phyloP scores from a whole-genome alignment of 2,329 filamentous ascomycete genomes.

The Paraphaeosphaeria minitans region DNA sequence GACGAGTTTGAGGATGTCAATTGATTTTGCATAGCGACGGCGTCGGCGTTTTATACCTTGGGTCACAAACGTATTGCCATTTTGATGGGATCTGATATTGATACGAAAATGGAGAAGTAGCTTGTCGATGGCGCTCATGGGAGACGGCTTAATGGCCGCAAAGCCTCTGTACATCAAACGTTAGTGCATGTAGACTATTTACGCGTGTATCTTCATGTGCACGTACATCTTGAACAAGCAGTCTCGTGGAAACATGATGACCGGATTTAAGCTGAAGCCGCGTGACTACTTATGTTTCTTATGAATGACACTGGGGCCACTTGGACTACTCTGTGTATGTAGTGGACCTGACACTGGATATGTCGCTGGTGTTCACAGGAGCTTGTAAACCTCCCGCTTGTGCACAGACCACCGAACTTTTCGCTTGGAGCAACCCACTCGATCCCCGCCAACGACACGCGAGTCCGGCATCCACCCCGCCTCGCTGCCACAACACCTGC shows the following conservation, averaged over 20 bases:
- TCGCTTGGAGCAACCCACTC: constrained; percentile 37
- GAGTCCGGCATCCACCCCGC: constrained; percentile 21
- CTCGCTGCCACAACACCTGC: constrained; percentile 19
- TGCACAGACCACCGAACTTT: constrained; percentile 22
- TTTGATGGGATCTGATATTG: neutral
- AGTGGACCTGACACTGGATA: neutral
- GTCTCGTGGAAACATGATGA: too few species aligned
- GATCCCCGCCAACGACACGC: constrained; percentile 18
- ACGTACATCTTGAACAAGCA: too few species aligned
- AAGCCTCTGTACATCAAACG: neutral
- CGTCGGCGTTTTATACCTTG: constrained; percentile 29
- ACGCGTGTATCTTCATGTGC: neutral
- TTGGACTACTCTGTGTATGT: too few species aligned
- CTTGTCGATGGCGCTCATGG: neutral
- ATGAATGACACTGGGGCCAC: too few species aligned
- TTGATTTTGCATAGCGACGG: constrained; percentile 38
- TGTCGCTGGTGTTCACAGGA: too few species aligned
- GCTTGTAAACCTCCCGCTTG: neutral
- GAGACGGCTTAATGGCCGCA: neutral
- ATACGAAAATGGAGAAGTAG: neutral
- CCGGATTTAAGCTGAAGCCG: too few species aligned
- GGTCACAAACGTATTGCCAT: neutral
- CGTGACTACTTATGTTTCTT: too few species aligned
- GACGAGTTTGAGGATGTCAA: constrained; percentile 54
- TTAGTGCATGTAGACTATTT: neutral